Evolutionary conservation across 2,329 filamentous ascomycete species (phyloP).

Genomic region (Septoria petroselini): DNA sequence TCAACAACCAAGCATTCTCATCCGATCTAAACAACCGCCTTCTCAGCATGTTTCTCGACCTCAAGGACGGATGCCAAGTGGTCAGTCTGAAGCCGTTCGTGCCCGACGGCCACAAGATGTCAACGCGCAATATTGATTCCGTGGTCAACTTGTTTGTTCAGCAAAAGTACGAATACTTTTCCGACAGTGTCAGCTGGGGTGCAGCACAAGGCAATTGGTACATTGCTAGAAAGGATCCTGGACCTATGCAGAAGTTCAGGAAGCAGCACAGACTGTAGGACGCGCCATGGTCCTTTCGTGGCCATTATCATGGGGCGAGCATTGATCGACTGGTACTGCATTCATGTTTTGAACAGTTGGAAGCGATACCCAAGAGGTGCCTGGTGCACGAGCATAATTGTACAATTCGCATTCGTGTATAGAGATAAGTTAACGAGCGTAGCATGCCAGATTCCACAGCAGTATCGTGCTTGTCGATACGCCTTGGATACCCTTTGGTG

Average conservation of each 20-base stretch:
- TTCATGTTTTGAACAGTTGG: background rate
- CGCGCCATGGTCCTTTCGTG: conserved; percentile 1
- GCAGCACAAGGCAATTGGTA: conserved; percentile 76
- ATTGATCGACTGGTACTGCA: too few relatives aligned
- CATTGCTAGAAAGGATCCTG: conserved; percentile 74
- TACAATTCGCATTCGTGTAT: background rate
- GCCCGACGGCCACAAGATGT: conserved; percentile 72
- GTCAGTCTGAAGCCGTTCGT: conserved; percentile 92
- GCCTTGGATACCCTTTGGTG: too few relatives aligned
- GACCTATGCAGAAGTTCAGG: conserved; percentile 51
- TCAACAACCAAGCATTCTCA: conserved; percentile 97
- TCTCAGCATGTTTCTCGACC: conserved; percentile 84
- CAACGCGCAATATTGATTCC: conserved; percentile 71
- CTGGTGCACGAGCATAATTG: background rate
- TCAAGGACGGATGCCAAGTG: conserved; percentile 86
- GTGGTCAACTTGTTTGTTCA: conserved; percentile 78
- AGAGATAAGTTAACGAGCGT: background rate
- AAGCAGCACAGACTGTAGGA: conserved; percentile 32
- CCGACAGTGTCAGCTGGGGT: conserved; percentile 81
- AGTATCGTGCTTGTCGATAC: too few relatives aligned
- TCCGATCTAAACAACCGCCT: conserved; percentile 80
- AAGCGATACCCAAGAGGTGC: conserved; percentile 17
- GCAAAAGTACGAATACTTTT: conserved; percentile 66
- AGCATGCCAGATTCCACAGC: background rate
- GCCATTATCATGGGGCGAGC: too few relatives aligned